Percentiles rank a stretch among this genome's conserved stretches.
Conservation (phyloP, 169 alveolate genomes). For the Eimeria acervulina region DNA sequence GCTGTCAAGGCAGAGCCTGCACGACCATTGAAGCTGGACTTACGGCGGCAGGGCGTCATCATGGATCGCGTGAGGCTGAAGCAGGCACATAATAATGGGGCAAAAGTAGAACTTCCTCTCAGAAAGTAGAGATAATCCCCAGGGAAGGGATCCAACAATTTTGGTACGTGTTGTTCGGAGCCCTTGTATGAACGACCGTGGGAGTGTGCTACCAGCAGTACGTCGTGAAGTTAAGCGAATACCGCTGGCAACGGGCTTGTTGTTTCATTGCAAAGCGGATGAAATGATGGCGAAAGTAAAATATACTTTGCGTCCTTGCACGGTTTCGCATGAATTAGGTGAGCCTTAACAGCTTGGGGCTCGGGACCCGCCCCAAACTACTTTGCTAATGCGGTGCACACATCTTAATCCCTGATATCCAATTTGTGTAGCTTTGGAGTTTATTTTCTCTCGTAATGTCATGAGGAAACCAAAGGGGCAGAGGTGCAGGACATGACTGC, state of each 20-base stretch:
- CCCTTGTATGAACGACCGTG: background rate
- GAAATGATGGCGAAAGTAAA: background rate
- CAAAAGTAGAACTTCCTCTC: background rate
- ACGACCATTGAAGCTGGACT: background rate
- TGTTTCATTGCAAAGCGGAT: background rate
- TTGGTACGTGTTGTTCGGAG: background rate
- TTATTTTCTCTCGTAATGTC: background rate
- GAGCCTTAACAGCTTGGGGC: background rate
- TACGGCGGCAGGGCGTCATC: conserved; percentile 50
- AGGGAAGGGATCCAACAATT: no score
- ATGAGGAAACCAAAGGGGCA: background rate
- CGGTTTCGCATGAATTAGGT: background rate
- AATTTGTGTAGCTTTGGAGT: background rate
- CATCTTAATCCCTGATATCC: background rate
- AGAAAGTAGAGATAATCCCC: background rate
- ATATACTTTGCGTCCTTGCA: background rate
- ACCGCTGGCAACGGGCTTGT: background rate
- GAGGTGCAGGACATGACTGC: background rate
- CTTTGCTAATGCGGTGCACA: background rate
- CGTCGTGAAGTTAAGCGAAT: background rate
- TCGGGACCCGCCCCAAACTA: background rate
- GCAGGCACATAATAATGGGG: background rate
- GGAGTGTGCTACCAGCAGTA: background rate
- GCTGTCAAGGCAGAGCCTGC: background rate
- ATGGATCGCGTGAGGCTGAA: background rate